Conservation (phyloP, 305 asterid genomes). For the Solanum hybrid region DNA sequence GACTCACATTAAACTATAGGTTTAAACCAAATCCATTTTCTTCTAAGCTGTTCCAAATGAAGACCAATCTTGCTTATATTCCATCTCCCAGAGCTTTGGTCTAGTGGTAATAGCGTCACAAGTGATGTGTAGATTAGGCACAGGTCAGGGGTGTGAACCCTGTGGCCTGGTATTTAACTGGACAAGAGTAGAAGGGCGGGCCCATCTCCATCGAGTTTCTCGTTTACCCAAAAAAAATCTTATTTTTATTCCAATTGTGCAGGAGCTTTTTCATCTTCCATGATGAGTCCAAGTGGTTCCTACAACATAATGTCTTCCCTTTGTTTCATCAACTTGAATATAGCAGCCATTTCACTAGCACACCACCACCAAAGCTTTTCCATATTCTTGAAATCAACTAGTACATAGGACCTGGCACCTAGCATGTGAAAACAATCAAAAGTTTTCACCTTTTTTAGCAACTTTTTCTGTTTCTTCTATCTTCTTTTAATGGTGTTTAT, state of each 20-base stretch:
- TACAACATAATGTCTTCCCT: not conserved
- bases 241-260: not conserved
- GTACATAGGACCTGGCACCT: not conserved
- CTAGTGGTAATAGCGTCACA: not conserved
- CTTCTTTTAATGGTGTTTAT: not conserved
- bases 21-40: not conserved
- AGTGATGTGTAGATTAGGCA: not conserved
- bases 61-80: not conserved
- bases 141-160: not conserved
- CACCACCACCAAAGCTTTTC: not conserved
- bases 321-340: not conserved
- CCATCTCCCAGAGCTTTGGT: not conserved
- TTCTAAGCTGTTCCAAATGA: not conserved
- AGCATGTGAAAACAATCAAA: constrained; percentile 7
- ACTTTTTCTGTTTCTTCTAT: not conserved
- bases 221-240: not conserved
- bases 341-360: constrained; percentile 4
- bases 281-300: constrained; percentile 1
- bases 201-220: not conserved
- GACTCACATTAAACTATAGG: not conserved
- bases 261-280: not conserved
- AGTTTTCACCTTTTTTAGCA: not conserved
- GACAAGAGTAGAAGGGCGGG: not conserved
- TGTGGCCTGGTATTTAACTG: not conserved
- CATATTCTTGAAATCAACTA: not conserved